phyloP scores from a whole-genome alignment of 1,284 basidiomycete species.

The Xerocomus minutiporus region DNA sequence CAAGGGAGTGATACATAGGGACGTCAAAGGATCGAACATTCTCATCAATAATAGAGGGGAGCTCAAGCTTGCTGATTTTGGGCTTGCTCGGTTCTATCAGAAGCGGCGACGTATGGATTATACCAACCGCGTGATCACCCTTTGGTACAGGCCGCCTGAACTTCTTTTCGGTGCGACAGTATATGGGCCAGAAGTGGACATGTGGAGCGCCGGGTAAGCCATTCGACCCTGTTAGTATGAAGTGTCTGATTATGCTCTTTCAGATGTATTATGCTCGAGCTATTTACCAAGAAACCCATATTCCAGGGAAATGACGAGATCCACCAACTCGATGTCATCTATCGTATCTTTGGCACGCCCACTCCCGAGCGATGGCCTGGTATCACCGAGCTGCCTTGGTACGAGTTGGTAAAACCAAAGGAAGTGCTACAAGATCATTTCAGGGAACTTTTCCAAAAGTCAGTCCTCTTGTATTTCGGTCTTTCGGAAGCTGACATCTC shows the following conservation, averaged over 20 bases:
- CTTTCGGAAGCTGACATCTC: slow-evolving; percentile 7
- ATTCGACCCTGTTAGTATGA: background rate
- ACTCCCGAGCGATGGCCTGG: slow-evolving; percentile 79
- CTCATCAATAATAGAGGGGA: slow-evolving; percentile 91
- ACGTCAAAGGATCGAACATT: slow-evolving; percentile 98
- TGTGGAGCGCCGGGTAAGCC: slow-evolving; percentile 95
- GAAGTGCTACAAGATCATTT: slow-evolving; percentile 70
- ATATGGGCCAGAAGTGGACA: slow-evolving; percentile 98
- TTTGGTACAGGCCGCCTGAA: slow-evolving; percentile 98
- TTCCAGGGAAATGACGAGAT: slow-evolving; percentile 98
- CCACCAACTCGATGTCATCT: slow-evolving; percentile 91
- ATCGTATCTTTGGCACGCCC: slow-evolving; percentile 88
- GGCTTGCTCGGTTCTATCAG: slow-evolving; percentile 94
- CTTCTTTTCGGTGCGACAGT: slow-evolving; percentile 93
- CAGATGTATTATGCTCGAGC: slow-evolving; percentile 97
- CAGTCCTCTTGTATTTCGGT: slow-evolving; percentile 23
- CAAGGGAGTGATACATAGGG: slow-evolving; percentile 93
- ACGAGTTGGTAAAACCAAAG: slow-evolving; percentile 92
- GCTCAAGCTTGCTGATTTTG: slow-evolving; percentile 96
- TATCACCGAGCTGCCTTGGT: slow-evolving; percentile 88
- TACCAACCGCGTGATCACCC: slow-evolving; percentile 97
- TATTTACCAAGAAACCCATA: slow-evolving; percentile 91
- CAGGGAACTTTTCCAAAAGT: slow-evolving; percentile 77
- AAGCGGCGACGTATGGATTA: slow-evolving; percentile 89
- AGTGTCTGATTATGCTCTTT: background rate